Evolutionary conservation across 2,329 filamentous ascomycete genomes (phyloP).

Genomic region (Lecanicillium sp.): DNA sequence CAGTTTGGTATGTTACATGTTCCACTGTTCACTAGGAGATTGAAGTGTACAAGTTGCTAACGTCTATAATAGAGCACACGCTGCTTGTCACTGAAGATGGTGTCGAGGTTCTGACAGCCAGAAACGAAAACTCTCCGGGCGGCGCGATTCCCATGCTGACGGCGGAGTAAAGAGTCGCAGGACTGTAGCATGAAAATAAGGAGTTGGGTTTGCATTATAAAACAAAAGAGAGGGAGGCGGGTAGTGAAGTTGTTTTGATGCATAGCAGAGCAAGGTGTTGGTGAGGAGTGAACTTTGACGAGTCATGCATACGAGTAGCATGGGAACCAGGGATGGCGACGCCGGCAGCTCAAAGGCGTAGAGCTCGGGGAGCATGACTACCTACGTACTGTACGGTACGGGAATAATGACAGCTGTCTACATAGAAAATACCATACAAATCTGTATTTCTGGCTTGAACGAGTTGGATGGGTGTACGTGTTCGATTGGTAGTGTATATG

Average conservation of each 20-base stretch:
- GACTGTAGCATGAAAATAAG: slow-evolving; percentile 8
- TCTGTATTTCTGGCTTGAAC: no score
- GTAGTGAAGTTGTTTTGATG: not conserved
- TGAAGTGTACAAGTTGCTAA: slow-evolving; percentile 14
- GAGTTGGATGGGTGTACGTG: no score
- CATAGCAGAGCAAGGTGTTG: slow-evolving; percentile 8
- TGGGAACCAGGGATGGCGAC: no score
- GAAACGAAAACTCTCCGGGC: slow-evolving; percentile 65
- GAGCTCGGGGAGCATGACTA: no score
- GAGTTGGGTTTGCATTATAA: not conserved
- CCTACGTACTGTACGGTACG: no score
- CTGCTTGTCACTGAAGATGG: slow-evolving; percentile 76
- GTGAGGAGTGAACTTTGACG: not conserved
- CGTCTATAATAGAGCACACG: slow-evolving; percentile 57
- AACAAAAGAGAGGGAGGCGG: not conserved
- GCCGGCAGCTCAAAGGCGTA: no score
- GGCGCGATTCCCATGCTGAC: slow-evolving; percentile 57
- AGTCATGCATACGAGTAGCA: not conserved
- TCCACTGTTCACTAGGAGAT: not conserved
- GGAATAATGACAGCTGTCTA: no score
- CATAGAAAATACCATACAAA: no score
- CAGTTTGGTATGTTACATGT: slow-evolving; percentile 68
- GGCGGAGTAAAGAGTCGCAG: slow-evolving; percentile 10
- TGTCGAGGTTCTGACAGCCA: slow-evolving; percentile 73
- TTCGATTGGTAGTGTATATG: no score